Conservation (phyloP, 371 early-diverging fungal genomes). For the Thermomucor indicae-seudaticae region DNA sequence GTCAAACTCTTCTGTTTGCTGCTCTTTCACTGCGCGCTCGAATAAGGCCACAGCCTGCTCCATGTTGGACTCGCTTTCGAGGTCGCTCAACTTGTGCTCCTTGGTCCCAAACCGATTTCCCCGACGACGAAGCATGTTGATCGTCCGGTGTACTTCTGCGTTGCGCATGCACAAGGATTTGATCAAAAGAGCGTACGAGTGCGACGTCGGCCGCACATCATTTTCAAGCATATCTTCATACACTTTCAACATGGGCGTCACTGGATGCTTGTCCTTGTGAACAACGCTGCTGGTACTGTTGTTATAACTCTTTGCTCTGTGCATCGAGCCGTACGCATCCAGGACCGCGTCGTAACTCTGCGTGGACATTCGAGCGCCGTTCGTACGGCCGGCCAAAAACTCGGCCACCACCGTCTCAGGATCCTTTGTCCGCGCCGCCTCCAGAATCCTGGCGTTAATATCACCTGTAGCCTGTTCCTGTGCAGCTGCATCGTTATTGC, state of each 20-base stretch:
- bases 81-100: constrained; percentile 12
- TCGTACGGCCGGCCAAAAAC: constrained; percentile 23
- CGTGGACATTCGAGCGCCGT: constrained; percentile 21
- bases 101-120: constrained; percentile 19
- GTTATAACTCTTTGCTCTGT: too few species aligned
- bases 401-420: constrained; percentile 22
- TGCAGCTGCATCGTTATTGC: too few species aligned
- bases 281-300: too few species aligned
- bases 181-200: constrained; percentile 43
- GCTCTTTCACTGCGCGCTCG: constrained; percentile 31
- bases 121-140: constrained; percentile 23
- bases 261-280: constrained; percentile 25
- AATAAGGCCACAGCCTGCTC: constrained; percentile 43
- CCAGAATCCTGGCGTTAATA: constrained; percentile 25
- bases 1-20: constrained; percentile 36
- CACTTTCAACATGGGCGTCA: constrained; percentile 32
- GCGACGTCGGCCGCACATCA: constrained; percentile 32
- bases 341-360: constrained; percentile 49
- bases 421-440: constrained; percentile 21
- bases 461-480: constrained; percentile 8
- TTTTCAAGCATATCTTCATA: constrained; percentile 43
- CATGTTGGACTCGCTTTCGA: constrained; percentile 38
- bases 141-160: constrained; percentile 33
- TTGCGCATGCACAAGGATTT: constrained; percentile 35
- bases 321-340: constrained; percentile 33